Conservation (phyloP, 108 stramenopile genomes). For the Aurantiochytrium sp. region DNA sequence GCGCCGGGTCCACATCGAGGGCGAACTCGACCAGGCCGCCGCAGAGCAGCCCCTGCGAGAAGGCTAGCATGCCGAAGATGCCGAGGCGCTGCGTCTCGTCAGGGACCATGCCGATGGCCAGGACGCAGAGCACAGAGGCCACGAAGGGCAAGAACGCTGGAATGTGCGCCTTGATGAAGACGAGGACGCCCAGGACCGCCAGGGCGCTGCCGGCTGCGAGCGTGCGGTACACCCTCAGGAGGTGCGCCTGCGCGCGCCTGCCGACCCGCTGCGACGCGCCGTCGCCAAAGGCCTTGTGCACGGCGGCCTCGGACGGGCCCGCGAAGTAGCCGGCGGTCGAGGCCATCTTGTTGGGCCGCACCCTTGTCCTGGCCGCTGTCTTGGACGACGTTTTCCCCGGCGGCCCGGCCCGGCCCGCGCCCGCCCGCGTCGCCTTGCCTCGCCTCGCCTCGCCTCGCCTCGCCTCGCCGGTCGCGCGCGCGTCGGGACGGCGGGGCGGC, state of each 20-base stretch:
- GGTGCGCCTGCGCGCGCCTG: neutral
- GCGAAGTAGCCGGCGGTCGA: no score
- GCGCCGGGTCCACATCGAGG: slow-evolving; percentile 41
- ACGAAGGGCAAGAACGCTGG: neutral
- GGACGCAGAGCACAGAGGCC: neutral
- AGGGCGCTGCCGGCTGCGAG: neutral
- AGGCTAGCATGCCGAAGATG: slow-evolving; percentile 40
- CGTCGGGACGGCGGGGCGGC: neutral
- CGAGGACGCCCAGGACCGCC: neutral
- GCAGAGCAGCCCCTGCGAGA: slow-evolving; percentile 42
- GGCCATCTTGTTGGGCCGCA: no score
- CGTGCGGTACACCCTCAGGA: neutral
- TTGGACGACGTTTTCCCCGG: no score
- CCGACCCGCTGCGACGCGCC: no score
- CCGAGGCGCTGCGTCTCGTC: slow-evolving; percentile 32
- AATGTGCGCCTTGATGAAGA: neutral
- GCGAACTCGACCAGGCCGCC: slow-evolving; percentile 42
- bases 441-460: no score
- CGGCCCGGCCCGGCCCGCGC: no score
- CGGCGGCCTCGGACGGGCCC: no score
- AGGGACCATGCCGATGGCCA: neutral
- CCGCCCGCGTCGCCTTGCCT: no score
- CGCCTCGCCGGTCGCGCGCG: neutral
- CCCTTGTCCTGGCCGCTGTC: no score
- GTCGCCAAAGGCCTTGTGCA: no score